phyloP scores from a whole-genome alignment of 2,329 filamentous ascomycete species.

The Ciborinia camelliae region DNA sequence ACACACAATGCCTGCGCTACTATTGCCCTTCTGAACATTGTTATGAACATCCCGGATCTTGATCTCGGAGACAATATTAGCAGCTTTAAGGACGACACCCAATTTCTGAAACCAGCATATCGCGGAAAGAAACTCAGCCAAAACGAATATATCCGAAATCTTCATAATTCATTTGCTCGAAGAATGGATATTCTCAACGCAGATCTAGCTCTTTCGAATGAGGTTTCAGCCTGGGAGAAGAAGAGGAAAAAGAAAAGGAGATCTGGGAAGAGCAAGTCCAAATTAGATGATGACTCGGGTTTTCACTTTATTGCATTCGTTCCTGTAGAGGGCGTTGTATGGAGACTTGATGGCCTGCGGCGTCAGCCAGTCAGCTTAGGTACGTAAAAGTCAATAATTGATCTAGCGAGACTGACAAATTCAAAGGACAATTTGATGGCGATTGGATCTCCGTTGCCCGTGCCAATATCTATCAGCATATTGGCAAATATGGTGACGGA shows the following conservation, averaged over 20 bases:
- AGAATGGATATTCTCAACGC: conserved; percentile 73
- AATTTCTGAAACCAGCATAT: conserved; percentile 63
- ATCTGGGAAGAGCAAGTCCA: conserved; percentile 42
- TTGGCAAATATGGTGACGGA: conserved; percentile 62
- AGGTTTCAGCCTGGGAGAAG: conserved; percentile 37
- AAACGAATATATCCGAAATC: conserved; percentile 71
- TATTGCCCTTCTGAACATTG: conserved; percentile 87
- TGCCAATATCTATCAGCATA: conserved; percentile 63
- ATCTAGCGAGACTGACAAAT: background rate
- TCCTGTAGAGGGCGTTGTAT: conserved; percentile 68
- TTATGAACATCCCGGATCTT: conserved; percentile 74
- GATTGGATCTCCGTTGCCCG: conserved; percentile 67
- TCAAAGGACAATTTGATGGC: conserved; percentile 34
- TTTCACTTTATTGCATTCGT: conserved; percentile 92
- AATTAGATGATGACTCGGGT: conserved; percentile 55
- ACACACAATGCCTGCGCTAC: conserved; percentile 84
- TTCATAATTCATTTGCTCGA: conserved; percentile 86
- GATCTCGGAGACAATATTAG: conserved; percentile 67
- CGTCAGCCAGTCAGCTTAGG: conserved; percentile 65
- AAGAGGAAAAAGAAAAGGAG: conserved; percentile 41
- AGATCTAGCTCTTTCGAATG: conserved; percentile 62
- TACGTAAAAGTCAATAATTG: conserved; percentile 26
- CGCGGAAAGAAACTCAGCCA: conserved; percentile 73
- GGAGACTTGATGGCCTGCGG: conserved; percentile 86
- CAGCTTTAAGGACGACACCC: conserved; percentile 71